Base-by-base conservation (phyloP, 331 rosid species). In the Pyracantha coccinea region DNA sequence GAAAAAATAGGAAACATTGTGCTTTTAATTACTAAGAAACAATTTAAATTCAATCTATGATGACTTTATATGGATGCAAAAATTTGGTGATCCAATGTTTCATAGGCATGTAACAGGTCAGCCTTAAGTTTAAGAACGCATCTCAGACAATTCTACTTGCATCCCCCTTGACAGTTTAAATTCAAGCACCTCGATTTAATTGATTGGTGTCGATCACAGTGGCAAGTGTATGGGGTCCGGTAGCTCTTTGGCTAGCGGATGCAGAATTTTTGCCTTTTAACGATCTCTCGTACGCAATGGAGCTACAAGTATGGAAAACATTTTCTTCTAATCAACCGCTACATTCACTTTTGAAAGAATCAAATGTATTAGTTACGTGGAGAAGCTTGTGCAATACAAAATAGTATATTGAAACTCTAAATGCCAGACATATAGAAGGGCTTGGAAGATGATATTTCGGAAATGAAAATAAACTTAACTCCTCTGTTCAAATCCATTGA, bases 71-170 rank as follows among this genome's bases (percentile, higher is more conserved):
- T 92, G 93, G 97, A 88, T 91, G 97, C 61, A 86, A 82, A 92
- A 88, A 24, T 92, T 82, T 57, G 97, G 92, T 4, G 93, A 89
- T 81, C 92, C 96, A 33, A 73, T 79, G 78, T 89, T 92, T 83
- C 92, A 78, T 19, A 89, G 92, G 58, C 93, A 92, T 81, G 92
- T 83, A 77, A 89, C 97, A 92, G 97, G 96, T 92, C 62, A 55
- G 78, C 71, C 28, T 27, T 68, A 29, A 20, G 59, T 17, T 50
- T 8, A 35, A 28, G 60, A 54, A 54, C 11, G 25, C 61, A 20
- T 55, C 14, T n/a, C 14, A 55, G 25, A 62, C 35, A 29, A 29
- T 24, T 21, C n/a, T 31, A 60, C 38, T 61, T 61, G 16, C 17
- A 20, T 2, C 38, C 67, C 67, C 20, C 24, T 4, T 29, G 23